Conservation (phyloP, 192 early-diverging fungal genomes). For the Chytriomyces sp. region DNA sequence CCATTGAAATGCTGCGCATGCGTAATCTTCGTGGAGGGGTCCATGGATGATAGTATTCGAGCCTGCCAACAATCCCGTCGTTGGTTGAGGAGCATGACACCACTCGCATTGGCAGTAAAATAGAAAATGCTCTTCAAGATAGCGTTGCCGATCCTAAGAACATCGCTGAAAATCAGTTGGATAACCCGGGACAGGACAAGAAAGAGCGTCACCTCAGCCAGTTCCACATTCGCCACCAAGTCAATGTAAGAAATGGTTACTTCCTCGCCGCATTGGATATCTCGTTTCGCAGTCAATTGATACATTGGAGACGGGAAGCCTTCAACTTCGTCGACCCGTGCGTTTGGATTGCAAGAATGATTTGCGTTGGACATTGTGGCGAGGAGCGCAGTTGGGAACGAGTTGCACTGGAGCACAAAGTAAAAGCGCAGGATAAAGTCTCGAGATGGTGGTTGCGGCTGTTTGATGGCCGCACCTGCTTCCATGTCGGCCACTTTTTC, state of each 20-base stretch:
- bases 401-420: conserved; percentile 40
- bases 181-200: background rate
- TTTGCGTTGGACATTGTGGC: conserved; percentile 28
- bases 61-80: background rate
- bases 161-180: background rate
- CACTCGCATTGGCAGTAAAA: conserved; percentile 26
- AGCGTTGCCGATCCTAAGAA: conserved; percentile 20
- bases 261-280: conserved; percentile 28
- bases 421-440: conserved; percentile 22
- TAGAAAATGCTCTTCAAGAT: conserved; percentile 35
- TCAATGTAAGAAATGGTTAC: conserved; percentile 39
- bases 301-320: background rate
- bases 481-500: background rate
- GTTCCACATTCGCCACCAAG: conserved; percentile 29
- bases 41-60: background rate
- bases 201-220: conserved; percentile 3
- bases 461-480: background rate
- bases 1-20: conserved; percentile 19
- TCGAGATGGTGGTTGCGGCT: background rate
- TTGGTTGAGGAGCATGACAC: conserved; percentile 15
- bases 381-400: conserved; percentile 37
- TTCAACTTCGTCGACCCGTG: conserved; percentile 23
- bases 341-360: conserved; percentile 37
- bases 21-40: conserved; percentile 16
- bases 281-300: conserved; percentile 21